Conservation (phyloP, 345 rosid genomes). For the Gossypioides kirkii region DNA sequence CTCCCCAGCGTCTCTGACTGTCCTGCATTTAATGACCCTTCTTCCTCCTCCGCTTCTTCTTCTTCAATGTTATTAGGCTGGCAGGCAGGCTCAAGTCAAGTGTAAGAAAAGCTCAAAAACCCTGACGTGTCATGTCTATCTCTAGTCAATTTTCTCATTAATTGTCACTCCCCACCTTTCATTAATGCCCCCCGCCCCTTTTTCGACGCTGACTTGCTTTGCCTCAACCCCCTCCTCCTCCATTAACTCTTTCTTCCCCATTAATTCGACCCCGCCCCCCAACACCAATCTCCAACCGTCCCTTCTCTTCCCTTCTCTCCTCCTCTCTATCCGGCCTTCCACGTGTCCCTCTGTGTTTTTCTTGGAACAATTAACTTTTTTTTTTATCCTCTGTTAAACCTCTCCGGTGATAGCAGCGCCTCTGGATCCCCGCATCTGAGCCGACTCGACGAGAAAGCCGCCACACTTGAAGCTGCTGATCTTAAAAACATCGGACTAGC, state of each 20-base stretch:
- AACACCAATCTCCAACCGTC: conserved; percentile 21
- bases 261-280: conserved; percentile 15
- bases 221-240: background rate
- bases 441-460: conserved; percentile 74
- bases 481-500: conserved; percentile 71
- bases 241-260: conserved; percentile 23
- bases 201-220: conserved; percentile 11
- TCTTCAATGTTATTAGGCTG: background rate
- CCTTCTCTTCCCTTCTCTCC: conserved; percentile 12
- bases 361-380: background rate
- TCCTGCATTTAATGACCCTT: too few relatives aligned
- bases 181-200: background rate
- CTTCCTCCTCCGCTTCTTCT: background rate
- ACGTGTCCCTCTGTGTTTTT: conserved; percentile 36
- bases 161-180: conserved; percentile 47
- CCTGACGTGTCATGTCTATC: conserved; percentile 9
- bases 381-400: conserved; percentile 50
- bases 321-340: conserved; percentile 36
- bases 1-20: too few relatives aligned
- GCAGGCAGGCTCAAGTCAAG: too few relatives aligned
- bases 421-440: conserved; percentile 96
- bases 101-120: background rate
- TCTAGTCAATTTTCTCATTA: conserved; percentile 53
- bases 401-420: conserved; percentile 91
- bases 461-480: conserved; percentile 31